Base-by-base conservation (phyloP, 176 grass and related monocot species). In the Oryza glaberrima region DNA sequence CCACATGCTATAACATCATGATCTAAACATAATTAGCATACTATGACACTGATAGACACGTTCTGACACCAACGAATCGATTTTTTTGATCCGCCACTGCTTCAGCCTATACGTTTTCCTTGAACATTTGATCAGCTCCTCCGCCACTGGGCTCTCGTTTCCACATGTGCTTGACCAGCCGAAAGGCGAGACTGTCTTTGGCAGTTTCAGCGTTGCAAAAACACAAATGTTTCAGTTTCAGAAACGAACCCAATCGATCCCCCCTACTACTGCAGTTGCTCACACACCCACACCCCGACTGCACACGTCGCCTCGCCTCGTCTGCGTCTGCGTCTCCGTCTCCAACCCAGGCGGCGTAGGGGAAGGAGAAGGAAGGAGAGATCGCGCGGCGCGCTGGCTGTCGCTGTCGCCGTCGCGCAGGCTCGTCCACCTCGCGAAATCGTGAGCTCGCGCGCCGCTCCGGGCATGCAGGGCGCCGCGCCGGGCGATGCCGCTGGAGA, bases 401-500 rank as follows among this genome's bases (percentile, higher is more conserved):
- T 5, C 35, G 35, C 35, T 10, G 46, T 48, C 49, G 1, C 67
- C 17, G 49, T 82, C 80, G 16, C 40, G 81, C 52, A 8, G 52
- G 10, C 58, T n/a, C 9, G 30, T 32, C 28, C 70, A 11, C 5
- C 13, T 58, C 17, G 54, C 0, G 16, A 49, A 49, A 0, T 17
- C 61, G 72, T 32, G 22, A 60, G 34, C 35, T 4, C 76, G 32
- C 9, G 1, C 5, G 54, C 22, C 38, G 49, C 49, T 17, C 11
- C 34, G 36, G 43, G 30, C 74, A 86, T 73, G 88, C 72, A 38
- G 44, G 23, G 48, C 44, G 78, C 88, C 65, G 41, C 72, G 77
- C 65, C 77, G 75, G 10, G 44, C 36, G 36, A 38, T 38, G 36
- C 36, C 36, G 36, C 36, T 38, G 36, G 36, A 47, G 38, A 8